Percentiles rank a stretch among this genome's conserved stretches.
phyloP scores from a whole-genome alignment of 768 basidiomycete genomes.

The Leccinum uliginosum region DNA sequence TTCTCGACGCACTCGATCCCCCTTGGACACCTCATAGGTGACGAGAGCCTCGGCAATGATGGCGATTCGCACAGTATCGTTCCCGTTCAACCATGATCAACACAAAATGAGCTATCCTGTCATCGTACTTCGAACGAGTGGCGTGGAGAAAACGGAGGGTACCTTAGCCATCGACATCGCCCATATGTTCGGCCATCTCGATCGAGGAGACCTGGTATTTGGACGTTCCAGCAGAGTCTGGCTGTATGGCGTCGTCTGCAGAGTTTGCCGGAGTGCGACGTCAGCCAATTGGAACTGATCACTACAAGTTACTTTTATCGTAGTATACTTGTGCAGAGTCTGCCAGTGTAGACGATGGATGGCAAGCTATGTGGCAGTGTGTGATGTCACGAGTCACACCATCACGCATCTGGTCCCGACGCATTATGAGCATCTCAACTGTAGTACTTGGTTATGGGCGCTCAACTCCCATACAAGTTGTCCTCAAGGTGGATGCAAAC shows the following conservation, averaged over 20 bases:
- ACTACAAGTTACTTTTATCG: too few species aligned
- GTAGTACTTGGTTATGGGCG: background rate
- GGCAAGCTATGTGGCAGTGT: too few species aligned
- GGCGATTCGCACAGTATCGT: conserved; percentile 33
- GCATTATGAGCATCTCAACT: too few species aligned
- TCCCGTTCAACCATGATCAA: conserved; percentile 51
- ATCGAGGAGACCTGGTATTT: too few species aligned
- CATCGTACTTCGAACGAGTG: conserved; percentile 45
- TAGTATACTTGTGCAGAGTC: too few species aligned
- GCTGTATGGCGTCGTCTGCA: too few species aligned
- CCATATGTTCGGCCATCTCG: conserved; percentile 99
- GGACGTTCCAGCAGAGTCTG: too few species aligned
- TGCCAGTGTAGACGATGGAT: too few species aligned
- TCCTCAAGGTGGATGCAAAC: conserved; percentile 67
- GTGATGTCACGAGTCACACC: too few species aligned
- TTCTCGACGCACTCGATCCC: conserved; percentile 54
- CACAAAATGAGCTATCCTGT: conserved; percentile 44
- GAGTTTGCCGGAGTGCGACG: too few species aligned
- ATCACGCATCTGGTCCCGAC: too few species aligned
- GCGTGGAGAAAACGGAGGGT: conserved; percentile 95
- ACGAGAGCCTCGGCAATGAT: conserved; percentile 27
- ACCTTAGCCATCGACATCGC: conserved; percentile 93
- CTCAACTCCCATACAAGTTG: conserved; percentile 24
- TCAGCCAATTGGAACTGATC: too few species aligned
- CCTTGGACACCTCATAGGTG: conserved; percentile 54